phyloP scores from a whole-genome alignment of 352 stramenopile species.

The Phytophthora pini region DNA sequence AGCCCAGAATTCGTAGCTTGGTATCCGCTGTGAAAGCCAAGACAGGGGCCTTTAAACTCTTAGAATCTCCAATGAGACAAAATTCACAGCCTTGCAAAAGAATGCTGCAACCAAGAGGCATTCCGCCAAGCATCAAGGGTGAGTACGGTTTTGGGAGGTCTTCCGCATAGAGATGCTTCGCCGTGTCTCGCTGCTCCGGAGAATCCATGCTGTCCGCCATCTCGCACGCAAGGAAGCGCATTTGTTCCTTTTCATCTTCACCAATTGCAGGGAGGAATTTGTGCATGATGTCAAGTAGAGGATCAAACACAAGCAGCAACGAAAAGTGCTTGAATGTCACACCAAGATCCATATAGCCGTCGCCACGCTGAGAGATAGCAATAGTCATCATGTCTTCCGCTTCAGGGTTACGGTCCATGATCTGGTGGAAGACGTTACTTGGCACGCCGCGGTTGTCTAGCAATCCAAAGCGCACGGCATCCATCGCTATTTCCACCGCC shows the following conservation, averaged over 20 bases:
- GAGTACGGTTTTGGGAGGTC: constrained; percentile 76
- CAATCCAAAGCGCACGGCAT: constrained; percentile 70
- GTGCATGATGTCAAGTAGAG: constrained; percentile 60
- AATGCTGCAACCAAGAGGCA: constrained; percentile 61
- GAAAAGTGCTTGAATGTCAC: constrained; percentile 69
- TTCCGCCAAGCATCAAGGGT: constrained; percentile 66
- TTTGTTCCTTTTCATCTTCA: constrained; percentile 76
- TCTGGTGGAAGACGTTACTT: constrained; percentile 78
- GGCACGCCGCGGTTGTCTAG: constrained; percentile 64
- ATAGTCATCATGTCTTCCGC: constrained; percentile 62
- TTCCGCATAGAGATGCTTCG: constrained; percentile 51
- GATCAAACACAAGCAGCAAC: constrained; percentile 80
- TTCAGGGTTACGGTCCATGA: constrained; percentile 81
- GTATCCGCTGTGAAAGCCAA: constrained; percentile 85
- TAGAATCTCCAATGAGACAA: constrained; percentile 82
- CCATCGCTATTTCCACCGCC: constrained; percentile 51
- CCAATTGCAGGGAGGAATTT: constrained; percentile 66
- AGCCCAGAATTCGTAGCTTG: constrained; percentile 68
- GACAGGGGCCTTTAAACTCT: constrained; percentile 73
- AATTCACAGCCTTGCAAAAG: constrained; percentile 68
- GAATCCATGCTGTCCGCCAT: constrained; percentile 49
- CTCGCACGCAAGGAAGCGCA: constrained; percentile 74
- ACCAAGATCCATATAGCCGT: constrained; percentile 62
- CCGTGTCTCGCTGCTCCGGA: constrained; percentile 60
- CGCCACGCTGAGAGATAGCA: constrained; percentile 52